phyloP scores from a whole-genome alignment of 352 stramenopile genomes.

The Phytophthora multivora region DNA sequence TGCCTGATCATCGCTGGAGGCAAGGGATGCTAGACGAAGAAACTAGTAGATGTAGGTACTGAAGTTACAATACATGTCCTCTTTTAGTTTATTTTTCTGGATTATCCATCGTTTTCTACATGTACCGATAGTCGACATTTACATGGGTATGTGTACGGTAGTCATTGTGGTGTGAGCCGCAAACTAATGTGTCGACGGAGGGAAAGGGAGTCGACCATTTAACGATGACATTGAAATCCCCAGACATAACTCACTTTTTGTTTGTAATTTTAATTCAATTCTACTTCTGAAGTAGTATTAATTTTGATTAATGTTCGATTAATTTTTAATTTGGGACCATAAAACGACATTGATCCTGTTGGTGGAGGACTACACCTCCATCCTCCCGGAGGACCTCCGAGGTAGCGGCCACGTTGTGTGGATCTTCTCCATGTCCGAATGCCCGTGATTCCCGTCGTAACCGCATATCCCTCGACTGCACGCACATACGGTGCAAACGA shows the following conservation, averaged over 20 bases:
- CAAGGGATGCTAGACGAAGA: conserved; percentile 12
- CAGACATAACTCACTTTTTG: too few species aligned
- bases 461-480: conserved; percentile 11
- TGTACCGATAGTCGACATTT: too few species aligned
- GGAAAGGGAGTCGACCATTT: too few species aligned
- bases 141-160: background rate
- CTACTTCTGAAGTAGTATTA: too few species aligned
- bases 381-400: too few species aligned
- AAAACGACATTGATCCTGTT: too few species aligned
- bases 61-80: background rate
- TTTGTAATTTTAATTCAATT: too few species aligned
- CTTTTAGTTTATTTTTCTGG: background rate
- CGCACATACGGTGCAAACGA: conserved; percentile 16
- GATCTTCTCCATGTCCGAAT: conserved; percentile 16
- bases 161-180: background rate
- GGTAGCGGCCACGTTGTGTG: background rate
- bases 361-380: too few species aligned
- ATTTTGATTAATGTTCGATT: too few species aligned
- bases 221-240: background rate
- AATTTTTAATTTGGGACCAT: too few species aligned
- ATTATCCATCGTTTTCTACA: background rate
- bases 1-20: conserved; percentile 22
- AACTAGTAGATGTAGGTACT: background rate
- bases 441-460: conserved; percentile 9
- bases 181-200: background rate